Evolutionary conservation across 2,329 filamentous ascomycete genomes (phyloP), one percentile per base, ranked within the genome.

Genomic region (Dothiorella sarmentorum): DNA sequence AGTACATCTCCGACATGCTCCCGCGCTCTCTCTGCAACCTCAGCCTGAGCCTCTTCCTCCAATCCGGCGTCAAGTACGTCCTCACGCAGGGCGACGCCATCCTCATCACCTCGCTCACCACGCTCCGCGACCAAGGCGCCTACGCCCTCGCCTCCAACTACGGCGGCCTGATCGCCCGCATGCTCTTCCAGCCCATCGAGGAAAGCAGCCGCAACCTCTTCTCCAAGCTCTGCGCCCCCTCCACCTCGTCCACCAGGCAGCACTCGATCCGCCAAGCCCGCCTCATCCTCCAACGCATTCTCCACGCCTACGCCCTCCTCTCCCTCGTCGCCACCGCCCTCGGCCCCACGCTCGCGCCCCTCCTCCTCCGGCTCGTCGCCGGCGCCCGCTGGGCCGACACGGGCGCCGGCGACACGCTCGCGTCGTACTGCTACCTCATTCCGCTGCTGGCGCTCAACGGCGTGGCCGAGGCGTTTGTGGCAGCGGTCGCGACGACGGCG

Each of bases 81-180:
- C 83, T 99, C 55, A 97, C 94, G 0, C 91, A 97, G 75, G 94
- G 93, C 61, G 94, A 99, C 75, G 91, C 91, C 1, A 84, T 97
- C 65, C 85, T 97, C 51, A 87, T 99, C 63, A 87, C 89, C 15
- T 76, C 86, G 11, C 80, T 97, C 59, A 87, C 92, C 6, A 85
- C 86, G 0, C 82, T 94, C 1, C 80, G 85, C 40, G 88, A 92
- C 4, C 94, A 97, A 76, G 94, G 94, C 13, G 86, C 91, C 33
- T 99, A 97, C 69, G 91, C 92, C 0, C 81, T 99, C 4, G 94
- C 93, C 55, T 91, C 91, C 66, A 99, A 97, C 73, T 99, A 81
- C 71, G 94, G 94, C 20, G 90, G 92, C 2, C 82, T 99, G 0
- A 77, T 96, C 26, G 94, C 94, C 0, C 85, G 94, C 3, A 84